Evolutionary conservation across 768 basidiomycete genomes (phyloP), one percentile per base, ranked within the genome.

Genomic region (Dioszegia crocea): DNA sequence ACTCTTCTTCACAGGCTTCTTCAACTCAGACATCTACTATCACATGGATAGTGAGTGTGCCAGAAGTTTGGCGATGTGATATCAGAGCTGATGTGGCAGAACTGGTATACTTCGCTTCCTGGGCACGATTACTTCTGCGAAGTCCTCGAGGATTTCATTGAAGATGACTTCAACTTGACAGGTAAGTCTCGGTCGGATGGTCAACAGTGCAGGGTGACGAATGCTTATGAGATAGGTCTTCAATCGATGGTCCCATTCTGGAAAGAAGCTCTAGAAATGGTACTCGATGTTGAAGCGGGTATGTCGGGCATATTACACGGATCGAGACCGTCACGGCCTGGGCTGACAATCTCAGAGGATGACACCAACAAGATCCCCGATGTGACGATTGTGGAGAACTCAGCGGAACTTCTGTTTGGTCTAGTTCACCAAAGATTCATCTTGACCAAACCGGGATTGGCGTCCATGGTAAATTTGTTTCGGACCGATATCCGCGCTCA

Each of bases 181-280:
- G 96, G 96, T 74, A 48, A 54, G 66, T 55, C 48, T 24, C 27
- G 31, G 6, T 31, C 8, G 1, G 23, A 9, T 45, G 40, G 14
- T 8, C n/a, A 17, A 19, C n/a, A 40, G 29, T 21, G 23, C 21
- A 10, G 23, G 54, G 1, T n/a, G 11, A 6, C 11, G 1, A 46
- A n/a, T n/a, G 59, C 51, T 54, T 12, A 53, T 19, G 17, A 6
- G n/a, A 3, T 21, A 73, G 75, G 75, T n/a, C 52, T 76, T 11
- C 71, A 71, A 59, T 58, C 64, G 19, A 75, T 75, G 86, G 96
- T 98, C 17, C 96, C 96, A 8, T 99, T 99, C 76, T 99, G 94
- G 91, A 98, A 97, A 77, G 96, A 99, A 77, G 96, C 96, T 44
- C 89, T 99, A 87, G 96, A 99, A 80, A 99, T 99, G 96, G 91